Evolutionary conservation across 2,329 filamentous ascomycete genomes (phyloP), one percentile per base, ranked within the genome.

Genomic region (Colletotrichum sp.): DNA sequence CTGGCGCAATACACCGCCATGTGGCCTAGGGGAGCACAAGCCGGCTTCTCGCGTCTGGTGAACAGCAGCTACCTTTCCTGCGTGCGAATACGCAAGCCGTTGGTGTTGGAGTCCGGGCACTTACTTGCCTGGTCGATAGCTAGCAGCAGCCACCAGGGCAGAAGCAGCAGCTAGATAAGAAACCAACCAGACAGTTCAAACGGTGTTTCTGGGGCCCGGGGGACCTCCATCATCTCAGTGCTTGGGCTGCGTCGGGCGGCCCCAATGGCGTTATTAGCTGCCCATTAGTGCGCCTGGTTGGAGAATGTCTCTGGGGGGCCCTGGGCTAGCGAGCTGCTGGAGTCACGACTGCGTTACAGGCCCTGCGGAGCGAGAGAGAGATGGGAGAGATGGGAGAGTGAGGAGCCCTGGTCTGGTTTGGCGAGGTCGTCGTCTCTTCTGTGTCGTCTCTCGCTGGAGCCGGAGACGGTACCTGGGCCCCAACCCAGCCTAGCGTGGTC

Each of bases 211-310:
- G n/a, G 32, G 30, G 30, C 30, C 30, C 30, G 30, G 18, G 28
- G 39, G 18, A 49, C 39, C 18, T 49, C 39, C 39, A 49, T 49
- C 32, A 15, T 26, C 32, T 70, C 30, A 62, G 49, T 36, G 39
- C 49, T 71, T 71, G 60, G 72, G 60, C 34, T 44, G 55, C 67
- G 28, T 39, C 15, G 52, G 39, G 55, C 21, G 64, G 68, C 62
- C 69, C 73, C 69, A 55, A 75, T 72, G 69, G 72, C 73, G 69
- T 72, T 72, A 72, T 67, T 72, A 64, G 69, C 63, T 67, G 55
- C 32, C 26, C 44, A 15, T 39, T 49, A 49, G 39, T 49, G 39
- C 18, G 39, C 39, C 9, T 49, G 39, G 39, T 12, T 49, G 39
- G 39, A 49, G 39, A 68, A 64, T 59, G 63, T 30, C 69, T 67